phyloP scores from a whole-genome alignment of 495 filamentous ascomycete genomes.

The Parachaetomium inaequale region DNA sequence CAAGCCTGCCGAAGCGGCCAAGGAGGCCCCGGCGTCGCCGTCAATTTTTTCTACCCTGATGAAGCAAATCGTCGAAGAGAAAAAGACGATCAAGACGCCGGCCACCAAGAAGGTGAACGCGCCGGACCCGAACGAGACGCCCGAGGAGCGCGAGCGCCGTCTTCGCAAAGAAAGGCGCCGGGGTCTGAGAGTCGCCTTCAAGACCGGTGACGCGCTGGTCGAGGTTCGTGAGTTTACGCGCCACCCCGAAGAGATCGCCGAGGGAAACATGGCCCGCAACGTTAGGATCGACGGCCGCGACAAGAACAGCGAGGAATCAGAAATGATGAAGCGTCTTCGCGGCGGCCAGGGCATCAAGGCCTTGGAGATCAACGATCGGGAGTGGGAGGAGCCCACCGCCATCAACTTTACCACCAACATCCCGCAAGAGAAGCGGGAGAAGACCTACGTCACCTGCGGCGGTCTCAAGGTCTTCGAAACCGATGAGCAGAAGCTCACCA shows the following conservation, averaged over 20 bases:
- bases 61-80: slow-evolving; percentile 63
- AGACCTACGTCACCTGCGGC: slow-evolving; percentile 60
- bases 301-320: slow-evolving; percentile 57
- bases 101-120: slow-evolving; percentile 45
- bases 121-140: slow-evolving; percentile 60
- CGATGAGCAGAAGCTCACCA: slow-evolving; percentile 62
- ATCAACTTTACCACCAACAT: slow-evolving; percentile 54
- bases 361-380: slow-evolving; percentile 50
- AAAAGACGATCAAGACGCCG: slow-evolving; percentile 43
- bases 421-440: slow-evolving; percentile 47
- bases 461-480: slow-evolving; percentile 58
- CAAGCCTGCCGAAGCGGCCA: slow-evolving; percentile 21
- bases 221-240: slow-evolving; percentile 71
- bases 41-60: slow-evolving; percentile 44
- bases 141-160: slow-evolving; percentile 67
- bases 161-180: slow-evolving; percentile 75
- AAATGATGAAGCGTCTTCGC: slow-evolving; percentile 65
- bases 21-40: slow-evolving; percentile 29
- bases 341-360: slow-evolving; percentile 29
- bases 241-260: slow-evolving; percentile 73
- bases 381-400: slow-evolving; percentile 37
- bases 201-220: slow-evolving; percentile 66
- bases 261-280: slow-evolving; percentile 62
- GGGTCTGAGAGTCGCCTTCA: slow-evolving; percentile 61
- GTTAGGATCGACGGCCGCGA: slow-evolving; percentile 54